Evolutionary conservation across 208 protist genomes (phyloP).

Genomic region (Wallacemonas sp.): DNA sequence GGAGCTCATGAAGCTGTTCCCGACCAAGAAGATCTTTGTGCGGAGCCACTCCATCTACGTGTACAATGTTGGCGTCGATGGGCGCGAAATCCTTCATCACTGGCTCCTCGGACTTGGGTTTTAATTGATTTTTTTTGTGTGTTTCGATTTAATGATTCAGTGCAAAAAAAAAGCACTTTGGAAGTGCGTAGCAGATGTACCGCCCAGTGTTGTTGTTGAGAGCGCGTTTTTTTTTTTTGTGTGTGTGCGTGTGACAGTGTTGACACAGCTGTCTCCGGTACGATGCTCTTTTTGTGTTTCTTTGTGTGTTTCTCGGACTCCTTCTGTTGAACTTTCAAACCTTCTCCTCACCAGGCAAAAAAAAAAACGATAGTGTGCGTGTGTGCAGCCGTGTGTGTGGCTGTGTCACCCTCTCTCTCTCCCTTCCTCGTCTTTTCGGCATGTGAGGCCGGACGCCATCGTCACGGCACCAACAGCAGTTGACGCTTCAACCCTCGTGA

Average conservation of each 20-base stretch:
- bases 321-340: too few species aligned
- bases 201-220: too few species aligned
- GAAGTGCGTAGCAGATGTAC: not conserved
- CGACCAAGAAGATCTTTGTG: slow-evolving; percentile 89
- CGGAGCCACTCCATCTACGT: slow-evolving; percentile 66
- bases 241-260: not conserved
- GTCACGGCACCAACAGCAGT: too few species aligned
- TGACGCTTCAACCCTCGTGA: too few species aligned
- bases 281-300: not conserved
- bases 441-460: too few species aligned
- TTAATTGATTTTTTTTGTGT: slow-evolving; percentile 34
- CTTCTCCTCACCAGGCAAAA: too few species aligned
- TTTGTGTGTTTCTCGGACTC: too few species aligned
- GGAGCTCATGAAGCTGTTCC: slow-evolving; percentile 91
- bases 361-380: too few species aligned
- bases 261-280: not conserved
- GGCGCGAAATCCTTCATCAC: slow-evolving; percentile 69
- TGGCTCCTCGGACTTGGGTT: slow-evolving; percentile 89
- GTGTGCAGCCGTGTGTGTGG: too few species aligned
- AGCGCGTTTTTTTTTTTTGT: not conserved
- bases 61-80: slow-evolving; percentile 85
- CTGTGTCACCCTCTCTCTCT: too few species aligned
- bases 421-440: too few species aligned
- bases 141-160: too few species aligned
- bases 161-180: not conserved